Conservation (phyloP, 106 monocot genomes). For the Dioscorea zingiberensis region DNA sequence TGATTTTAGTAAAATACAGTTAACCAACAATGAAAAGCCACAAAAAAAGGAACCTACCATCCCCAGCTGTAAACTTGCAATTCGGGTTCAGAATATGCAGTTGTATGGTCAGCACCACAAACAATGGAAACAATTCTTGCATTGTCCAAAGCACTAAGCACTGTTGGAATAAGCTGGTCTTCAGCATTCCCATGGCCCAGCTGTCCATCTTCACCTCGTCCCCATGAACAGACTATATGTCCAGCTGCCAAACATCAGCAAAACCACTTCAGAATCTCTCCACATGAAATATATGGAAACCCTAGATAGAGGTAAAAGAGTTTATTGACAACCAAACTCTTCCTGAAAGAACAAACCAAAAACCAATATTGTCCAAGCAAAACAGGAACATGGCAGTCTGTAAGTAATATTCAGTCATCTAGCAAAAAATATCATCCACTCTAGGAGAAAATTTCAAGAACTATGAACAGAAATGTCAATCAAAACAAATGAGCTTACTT, state of each 20-base stretch:
- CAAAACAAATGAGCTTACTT: too few relatives aligned
- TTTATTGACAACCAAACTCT: too few relatives aligned
- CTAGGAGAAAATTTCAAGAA: too few relatives aligned
- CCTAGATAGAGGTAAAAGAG: too few relatives aligned
- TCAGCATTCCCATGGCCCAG: neutral
- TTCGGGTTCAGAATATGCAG: slow-evolving; percentile 9
- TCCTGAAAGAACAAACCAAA: too few relatives aligned
- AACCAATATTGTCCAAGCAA: too few relatives aligned
- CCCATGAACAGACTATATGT: neutral
- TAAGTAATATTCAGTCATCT: too few relatives aligned
- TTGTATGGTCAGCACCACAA: slow-evolving; percentile 1
- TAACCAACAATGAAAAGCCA: neutral
- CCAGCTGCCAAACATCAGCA: neutral
- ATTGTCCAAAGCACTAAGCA: neutral
- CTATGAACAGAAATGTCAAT: too few relatives aligned
- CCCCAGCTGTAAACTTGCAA: slow-evolving; percentile 16
- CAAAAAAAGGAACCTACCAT: neutral
- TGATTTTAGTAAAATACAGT: too few relatives aligned
- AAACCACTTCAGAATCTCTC: neutral
- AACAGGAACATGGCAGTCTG: too few relatives aligned
- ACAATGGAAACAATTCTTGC: neutral
- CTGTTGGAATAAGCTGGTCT: neutral
- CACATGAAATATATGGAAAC: neutral
- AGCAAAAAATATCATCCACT: too few relatives aligned
- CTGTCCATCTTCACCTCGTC: neutral